phyloP scores from a whole-genome alignment of 2,329 filamentous ascomycete species.

The Alternaria sp. region DNA sequence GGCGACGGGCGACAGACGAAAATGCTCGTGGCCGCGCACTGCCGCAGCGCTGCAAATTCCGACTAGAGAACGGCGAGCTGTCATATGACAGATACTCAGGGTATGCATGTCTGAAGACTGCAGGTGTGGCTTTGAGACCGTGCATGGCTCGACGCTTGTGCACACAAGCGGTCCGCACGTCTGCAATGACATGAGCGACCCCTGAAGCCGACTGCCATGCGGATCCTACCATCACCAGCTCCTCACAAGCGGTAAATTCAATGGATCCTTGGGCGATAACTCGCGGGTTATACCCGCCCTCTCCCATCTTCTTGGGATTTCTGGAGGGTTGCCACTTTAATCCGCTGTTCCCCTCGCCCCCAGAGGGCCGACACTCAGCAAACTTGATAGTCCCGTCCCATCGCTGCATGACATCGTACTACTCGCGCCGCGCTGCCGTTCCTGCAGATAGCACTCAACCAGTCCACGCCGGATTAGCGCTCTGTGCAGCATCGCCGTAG shows the following conservation, averaged over 20 bases:
- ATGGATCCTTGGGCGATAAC: slow-evolving; percentile 20
- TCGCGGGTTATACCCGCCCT: slow-evolving; percentile 11
- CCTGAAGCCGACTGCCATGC: slow-evolving; percentile 19
- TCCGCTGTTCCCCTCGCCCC: background rate
- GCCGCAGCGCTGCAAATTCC: background rate
- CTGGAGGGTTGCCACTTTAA: slow-evolving; percentile 2
- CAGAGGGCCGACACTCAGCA: background rate
- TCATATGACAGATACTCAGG: slow-evolving; percentile 10
- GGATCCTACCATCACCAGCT: slow-evolving; percentile 19
- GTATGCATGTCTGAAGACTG: slow-evolving; percentile 20
- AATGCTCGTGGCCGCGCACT: background rate
- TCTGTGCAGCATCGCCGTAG: slow-evolving; percentile 16
- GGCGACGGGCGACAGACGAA: background rate
- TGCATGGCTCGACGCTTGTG: slow-evolving; percentile 13
- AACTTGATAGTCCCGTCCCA: slow-evolving; percentile 1
- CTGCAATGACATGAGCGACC: slow-evolving; percentile 18
- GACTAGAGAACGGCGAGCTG: background rate
- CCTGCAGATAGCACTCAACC: slow-evolving; percentile 18
- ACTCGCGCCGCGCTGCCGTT: slow-evolving; percentile 14
- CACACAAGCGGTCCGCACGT: slow-evolving; percentile 11
- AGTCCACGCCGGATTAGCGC: slow-evolving; percentile 24
- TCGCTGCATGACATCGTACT: slow-evolving; percentile 14
- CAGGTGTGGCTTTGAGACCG: slow-evolving; percentile 10
- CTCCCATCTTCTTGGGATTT: slow-evolving; percentile 7
- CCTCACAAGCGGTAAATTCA: slow-evolving; percentile 21